Evolutionary conservation across 2,329 filamentous ascomycete genomes (phyloP).

Genomic region (Paecilomyces fulvus): DNA sequence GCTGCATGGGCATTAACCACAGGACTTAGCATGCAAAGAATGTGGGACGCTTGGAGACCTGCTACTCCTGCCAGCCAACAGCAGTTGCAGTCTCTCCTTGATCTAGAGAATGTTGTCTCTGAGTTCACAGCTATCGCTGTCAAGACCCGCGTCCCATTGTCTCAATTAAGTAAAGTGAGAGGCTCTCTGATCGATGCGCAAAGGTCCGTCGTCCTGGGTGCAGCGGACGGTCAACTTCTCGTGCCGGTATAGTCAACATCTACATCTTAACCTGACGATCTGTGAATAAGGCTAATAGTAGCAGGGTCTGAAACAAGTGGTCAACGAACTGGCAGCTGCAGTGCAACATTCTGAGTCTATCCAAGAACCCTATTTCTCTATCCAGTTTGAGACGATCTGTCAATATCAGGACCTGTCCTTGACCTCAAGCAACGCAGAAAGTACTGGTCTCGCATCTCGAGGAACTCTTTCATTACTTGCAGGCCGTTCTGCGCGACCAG

Average conservation of each 20-base stretch:
- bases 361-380: constrained; percentile 34
- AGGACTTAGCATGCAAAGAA: constrained; percentile 67
- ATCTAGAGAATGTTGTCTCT: constrained; percentile 27
- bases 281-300: too few relatives aligned
- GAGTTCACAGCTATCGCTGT: constrained; percentile 30
- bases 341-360: constrained; percentile 20
- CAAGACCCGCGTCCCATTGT: constrained; percentile 26
- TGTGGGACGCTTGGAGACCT: constrained; percentile 69
- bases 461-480: constrained; percentile 29
- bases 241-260: constrained; percentile 11
- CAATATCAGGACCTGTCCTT: constrained; percentile 34
- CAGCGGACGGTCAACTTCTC: constrained; percentile 27
- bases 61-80: constrained; percentile 33
- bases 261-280: too few relatives aligned
- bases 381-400: constrained; percentile 40
- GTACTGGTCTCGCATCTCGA: constrained; percentile 10
- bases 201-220: constrained; percentile 24
- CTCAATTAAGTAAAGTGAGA: constrained; percentile 27
- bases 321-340: constrained; percentile 25
- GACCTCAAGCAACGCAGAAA: not conserved
- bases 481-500: constrained; percentile 25
- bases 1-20: constrained; percentile 64
- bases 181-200: constrained; percentile 33
- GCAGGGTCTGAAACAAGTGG: constrained; percentile 26
- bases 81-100: constrained; percentile 25